Evolutionary conservation across 2,329 filamentous ascomycete genomes (phyloP), one percentile per base, ranked within the genome.

Genomic region (Talaromyces islandicus): DNA sequence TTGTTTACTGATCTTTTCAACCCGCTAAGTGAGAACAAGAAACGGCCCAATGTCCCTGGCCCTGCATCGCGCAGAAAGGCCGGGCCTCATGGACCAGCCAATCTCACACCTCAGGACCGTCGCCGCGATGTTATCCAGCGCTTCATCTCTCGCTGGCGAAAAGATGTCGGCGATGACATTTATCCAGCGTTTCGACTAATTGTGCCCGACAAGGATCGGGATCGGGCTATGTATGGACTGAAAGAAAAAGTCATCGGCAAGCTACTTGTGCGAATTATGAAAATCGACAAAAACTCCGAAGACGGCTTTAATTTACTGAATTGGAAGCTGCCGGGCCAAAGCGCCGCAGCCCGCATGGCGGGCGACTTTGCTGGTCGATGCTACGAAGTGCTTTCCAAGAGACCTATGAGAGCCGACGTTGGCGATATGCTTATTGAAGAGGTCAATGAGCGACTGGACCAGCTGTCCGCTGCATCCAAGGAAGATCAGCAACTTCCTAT

Each of bases 301-400:
- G 93, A 97, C 77, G 93, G 88, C 0, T 88, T 88, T 70, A 91
- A 85, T 64, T 80, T 99, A 25, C 75, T 95, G 58, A 91, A 96
- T 64, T 99, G 94, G 94, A 97, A 96, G 74, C 78, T 95, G 0
- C 93, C 92, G 0, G 89, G 90, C 0, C 83, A 89, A 63, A 85
- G 81, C 2, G 76, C 79, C 1, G 81, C 83, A 0, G 83, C 81
- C 59, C 80, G 84, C 0, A 85, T 88, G 74, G 91, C 92, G 2
- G 94, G 94, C 6, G 93, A 99, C 70, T 99, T 99, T 77, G 89
- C 92, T 0, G 91, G 90, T 0, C 83, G 93, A 63, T 97, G 93
- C 71, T 92, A 86, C 68, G 91, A 96, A 70, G 88, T 96, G 25
- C 79, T 99, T 46, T 88, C 87, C 2, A 96, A 96, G 73, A 82